Conservation (phyloP, 2,329 filamentous ascomycete species). For the Colletotrichum sp. region DNA sequence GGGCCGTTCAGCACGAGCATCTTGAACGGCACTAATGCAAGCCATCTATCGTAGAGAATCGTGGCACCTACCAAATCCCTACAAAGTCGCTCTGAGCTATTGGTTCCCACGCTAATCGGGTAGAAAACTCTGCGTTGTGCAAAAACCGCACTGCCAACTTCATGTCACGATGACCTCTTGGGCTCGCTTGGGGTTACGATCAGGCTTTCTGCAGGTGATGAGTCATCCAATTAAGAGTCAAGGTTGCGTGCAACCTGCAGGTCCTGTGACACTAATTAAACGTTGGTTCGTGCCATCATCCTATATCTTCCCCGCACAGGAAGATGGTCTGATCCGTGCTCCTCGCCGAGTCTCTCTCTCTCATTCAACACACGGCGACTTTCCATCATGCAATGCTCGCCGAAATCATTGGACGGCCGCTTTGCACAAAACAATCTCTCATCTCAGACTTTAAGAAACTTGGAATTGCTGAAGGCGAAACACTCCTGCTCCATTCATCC, state of each 20-base stretch:
- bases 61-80: background rate
- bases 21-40: background rate
- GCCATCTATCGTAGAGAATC: background rate
- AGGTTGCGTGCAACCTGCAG: background rate
- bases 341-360: background rate
- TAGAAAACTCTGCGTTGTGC: background rate
- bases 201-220: background rate
- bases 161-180: background rate
- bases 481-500: constrained; percentile 14
- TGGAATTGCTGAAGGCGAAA: constrained; percentile 5
- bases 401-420: background rate
- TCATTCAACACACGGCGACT: background rate
- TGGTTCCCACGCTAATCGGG: background rate
- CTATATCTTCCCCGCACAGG: background rate
- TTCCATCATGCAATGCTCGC: background rate
- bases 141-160: background rate
- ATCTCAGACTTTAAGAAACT: background rate
- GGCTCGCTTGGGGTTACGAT: background rate
- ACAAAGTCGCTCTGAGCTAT: background rate
- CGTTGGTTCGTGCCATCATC: background rate
- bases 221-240: background rate
- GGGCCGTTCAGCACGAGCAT: background rate
- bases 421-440: constrained; percentile 4
- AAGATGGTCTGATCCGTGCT: background rate
- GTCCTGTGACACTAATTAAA: background rate